Evolutionary conservation across 2,329 filamentous ascomycete species (phyloP), one percentile per base, ranked within the genome.

Genomic region (Aspergillus ibericus): DNA sequence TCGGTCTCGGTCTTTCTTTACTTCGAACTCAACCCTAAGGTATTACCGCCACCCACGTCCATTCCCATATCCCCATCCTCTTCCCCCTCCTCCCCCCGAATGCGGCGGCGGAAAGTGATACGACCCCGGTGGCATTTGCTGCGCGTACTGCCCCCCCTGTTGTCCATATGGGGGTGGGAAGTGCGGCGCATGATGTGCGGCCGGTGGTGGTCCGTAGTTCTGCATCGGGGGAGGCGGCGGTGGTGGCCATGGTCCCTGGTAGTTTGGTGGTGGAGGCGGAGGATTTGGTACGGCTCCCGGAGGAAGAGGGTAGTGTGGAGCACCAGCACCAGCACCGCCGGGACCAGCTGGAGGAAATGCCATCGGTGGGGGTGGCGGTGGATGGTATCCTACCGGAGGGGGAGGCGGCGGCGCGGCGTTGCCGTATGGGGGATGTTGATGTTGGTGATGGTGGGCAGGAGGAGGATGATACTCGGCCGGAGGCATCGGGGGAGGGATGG

Each of bases 211-310:
- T 44, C 55, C 59, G 59, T 66, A 67, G 32, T 59, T 59, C 44
- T 66, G 64, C 60, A 70, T 63, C 6, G 67, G 68, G 40, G 70
- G 70, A 46, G 72, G 72, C 49, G 73, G 73, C 8, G 59, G 59
- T 27, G 68, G 70, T 15, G 73, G 74, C 74, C 75, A 77, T 10
- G 66, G 53, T 13, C 73, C 73, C 29, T 71, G 66, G 50, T 74
- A 76, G 55, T 70, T 71, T 32, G 70, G 67, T 15, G 70, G 70
- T 50, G 72, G 68, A 44, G 70, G 71, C 29, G 71, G 72, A 22
- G 69, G 63, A 32, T 8, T 32, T 34, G 62, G 55, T n/a, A 50
- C 56, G 5, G 50, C 42, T 58, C 59, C 49, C 18, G 53, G 59
- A 13, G 27, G 61, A 52, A 57, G 58, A 54, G 56, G 62, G 25